Evolutionary conservation across 2,329 filamentous ascomycete species (phyloP).

Genomic region (Colletotrichum acutatum): DNA sequence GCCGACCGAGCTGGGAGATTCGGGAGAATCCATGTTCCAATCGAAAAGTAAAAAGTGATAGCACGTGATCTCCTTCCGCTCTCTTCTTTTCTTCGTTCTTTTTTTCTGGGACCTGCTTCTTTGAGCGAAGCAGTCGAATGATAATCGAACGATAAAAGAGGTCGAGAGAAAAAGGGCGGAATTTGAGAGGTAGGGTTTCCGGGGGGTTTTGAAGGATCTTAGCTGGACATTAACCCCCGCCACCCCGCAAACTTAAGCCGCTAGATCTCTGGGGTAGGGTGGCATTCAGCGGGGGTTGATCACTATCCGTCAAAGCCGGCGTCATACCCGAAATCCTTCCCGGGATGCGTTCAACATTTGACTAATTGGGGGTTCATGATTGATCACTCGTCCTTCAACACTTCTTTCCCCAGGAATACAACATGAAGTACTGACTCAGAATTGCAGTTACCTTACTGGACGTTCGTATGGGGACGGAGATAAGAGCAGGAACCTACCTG

Average conservation of each 20-base stretch:
- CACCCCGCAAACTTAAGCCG: not conserved
- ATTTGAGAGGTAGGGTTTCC: not conserved
- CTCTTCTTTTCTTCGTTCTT: not conserved
- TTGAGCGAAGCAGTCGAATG: not conserved
- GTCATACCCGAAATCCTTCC: not conserved
- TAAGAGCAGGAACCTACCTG: not conserved
- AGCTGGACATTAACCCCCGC: not conserved
- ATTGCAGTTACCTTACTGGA: not conserved
- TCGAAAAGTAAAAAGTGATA: not conserved
- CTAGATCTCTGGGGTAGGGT: not conserved
- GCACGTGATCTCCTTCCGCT: not conserved
- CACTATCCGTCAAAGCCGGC: not conserved
- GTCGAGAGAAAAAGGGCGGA: not conserved
- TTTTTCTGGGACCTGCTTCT: not conserved
- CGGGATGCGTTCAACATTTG: not conserved
- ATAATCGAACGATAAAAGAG: constrained; percentile 1
- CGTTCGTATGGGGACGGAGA: not conserved
- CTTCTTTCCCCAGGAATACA: not conserved
- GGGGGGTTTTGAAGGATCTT: not conserved
- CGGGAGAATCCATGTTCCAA: constrained; percentile 11
- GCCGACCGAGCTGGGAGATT: not conserved
- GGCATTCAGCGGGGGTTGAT: not conserved
- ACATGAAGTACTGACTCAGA: not conserved
- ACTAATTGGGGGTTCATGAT: not conserved
- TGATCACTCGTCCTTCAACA: not conserved